Base-by-base conservation (phyloP, 345 rosid genomes). In the Populus deltoides region DNA sequence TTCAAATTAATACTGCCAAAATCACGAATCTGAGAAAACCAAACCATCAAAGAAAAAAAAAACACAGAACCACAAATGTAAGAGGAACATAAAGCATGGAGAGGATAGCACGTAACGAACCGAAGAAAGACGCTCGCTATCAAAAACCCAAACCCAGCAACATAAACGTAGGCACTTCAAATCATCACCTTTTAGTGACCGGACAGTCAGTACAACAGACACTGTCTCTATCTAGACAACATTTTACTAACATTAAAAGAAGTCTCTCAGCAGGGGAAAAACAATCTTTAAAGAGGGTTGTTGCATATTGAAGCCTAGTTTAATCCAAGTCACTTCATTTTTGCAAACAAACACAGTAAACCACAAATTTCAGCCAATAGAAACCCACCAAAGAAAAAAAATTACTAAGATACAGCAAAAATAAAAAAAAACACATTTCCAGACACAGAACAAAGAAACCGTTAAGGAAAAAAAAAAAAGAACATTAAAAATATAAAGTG, bases 1-100 rank as follows among this genome's bases (percentile, higher is more conserved):
- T 90, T 94, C 98, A 95, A 82, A 90, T 95, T 87, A 76, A 95
- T 90, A 90, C 99, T 95, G 98, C 92, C 89, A 90, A 93, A 90
- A 93, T 88, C 93, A 91, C 79, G 84, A 86, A 85, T 90, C 92
- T 89, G 88, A 91, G 91, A 92, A 77, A 83, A 78, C 82, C 84
- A 85, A 86, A 82, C 75, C 82, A 86, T 74, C 73, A 71, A 73
- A 71, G 81, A 72, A 27, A 78, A 69, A 80, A 80, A 83, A 43
- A 62, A 67, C 33, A 41, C 66, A 82, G 5, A 85, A 27, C 29
- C 5, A 75, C 38, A 82, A 68, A 77, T 61, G 73, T 43, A 72
- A 75, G 74, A 74, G 41, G 68, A 68, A 72, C 57, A 67, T 74
- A 75, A 17, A 36, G 55, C 74, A 71, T 20, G 68, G 24, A 31